Percentiles rank a stretch among this genome's conserved stretches.
Evolutionary conservation across 352 stramenopile genomes (phyloP).

Genomic region (Phytophthora sp.): DNA sequence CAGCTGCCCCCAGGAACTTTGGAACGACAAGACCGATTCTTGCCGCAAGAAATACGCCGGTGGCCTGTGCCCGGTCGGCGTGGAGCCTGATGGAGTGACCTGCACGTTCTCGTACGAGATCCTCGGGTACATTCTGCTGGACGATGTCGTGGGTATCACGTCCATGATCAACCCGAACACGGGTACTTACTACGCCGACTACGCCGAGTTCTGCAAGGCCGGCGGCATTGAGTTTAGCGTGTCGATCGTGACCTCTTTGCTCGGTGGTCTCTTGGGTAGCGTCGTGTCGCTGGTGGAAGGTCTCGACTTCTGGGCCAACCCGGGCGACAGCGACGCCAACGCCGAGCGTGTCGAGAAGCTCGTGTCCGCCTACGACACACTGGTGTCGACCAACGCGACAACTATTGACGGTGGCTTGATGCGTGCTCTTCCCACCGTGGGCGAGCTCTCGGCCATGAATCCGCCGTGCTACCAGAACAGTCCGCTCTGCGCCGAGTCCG

Average conservation of each 20-base stretch:
- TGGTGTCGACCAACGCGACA: slow-evolving; percentile 33
- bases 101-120: slow-evolving; percentile 74
- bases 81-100: slow-evolving; percentile 55
- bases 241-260: slow-evolving; percentile 10
- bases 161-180: slow-evolving; percentile 60
- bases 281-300: slow-evolving; percentile 36
- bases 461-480: slow-evolving; percentile 70
- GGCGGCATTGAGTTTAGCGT: slow-evolving; percentile 58
- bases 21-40: slow-evolving; percentile 44
- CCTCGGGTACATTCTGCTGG: slow-evolving; percentile 62
- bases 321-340: slow-evolving; percentile 51
- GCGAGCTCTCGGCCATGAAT: slow-evolving; percentile 44
- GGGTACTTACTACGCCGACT: slow-evolving; percentile 51
- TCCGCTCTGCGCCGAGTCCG: slow-evolving; percentile 44
- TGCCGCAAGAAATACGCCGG: slow-evolving; percentile 46
- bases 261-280: slow-evolving; percentile 9
- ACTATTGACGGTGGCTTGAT: slow-evolving; percentile 56
- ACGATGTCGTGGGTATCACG: slow-evolving; percentile 80
- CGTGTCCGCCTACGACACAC: slow-evolving; percentile 54
- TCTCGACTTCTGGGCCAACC: slow-evolving; percentile 73
- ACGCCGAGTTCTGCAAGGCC: slow-evolving; percentile 68
- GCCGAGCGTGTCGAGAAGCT: slow-evolving; percentile 46
- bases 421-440: slow-evolving; percentile 45
- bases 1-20: slow-evolving; percentile 57
- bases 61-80: slow-evolving; percentile 51